These are phyloP conservation scores for Chaetomium strumarium DNA, from an alignment of 2,329 filamentous ascomycete genomes.

Conservation along the genomic window DNA sequence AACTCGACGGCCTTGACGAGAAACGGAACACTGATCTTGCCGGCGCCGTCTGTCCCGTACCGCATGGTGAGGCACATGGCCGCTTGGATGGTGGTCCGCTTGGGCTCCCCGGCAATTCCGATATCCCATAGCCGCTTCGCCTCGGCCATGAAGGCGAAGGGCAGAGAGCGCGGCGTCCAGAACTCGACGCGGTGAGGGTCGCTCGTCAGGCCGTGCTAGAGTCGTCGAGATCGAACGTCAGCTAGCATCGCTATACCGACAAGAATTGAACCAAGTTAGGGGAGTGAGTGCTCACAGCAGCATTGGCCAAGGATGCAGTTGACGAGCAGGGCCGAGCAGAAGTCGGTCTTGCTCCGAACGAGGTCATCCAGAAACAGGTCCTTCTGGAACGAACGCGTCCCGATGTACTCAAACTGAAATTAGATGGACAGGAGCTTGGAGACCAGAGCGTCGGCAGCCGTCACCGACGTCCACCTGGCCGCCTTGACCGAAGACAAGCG, in stretches of 20 bases:
- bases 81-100: slow-evolving; percentile 33
- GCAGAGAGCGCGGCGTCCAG: slow-evolving; percentile 32
- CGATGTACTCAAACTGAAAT: slow-evolving; percentile 24
- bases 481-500: slow-evolving; percentile 22
- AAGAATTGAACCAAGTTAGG: too few relatives aligned
- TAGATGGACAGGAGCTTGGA: slow-evolving; percentile 22
- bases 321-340: slow-evolving; percentile 26
- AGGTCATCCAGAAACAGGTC: slow-evolving; percentile 27
- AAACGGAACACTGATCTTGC: slow-evolving; percentile 2
- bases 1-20: neutral
- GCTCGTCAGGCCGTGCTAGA: slow-evolving; percentile 29
- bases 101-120: slow-evolving; percentile 21
- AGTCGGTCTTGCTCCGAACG: slow-evolving; percentile 13
- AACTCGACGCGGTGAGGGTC: slow-evolving; percentile 30
- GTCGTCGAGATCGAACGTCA: too few relatives aligned
- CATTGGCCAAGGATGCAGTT: slow-evolving; percentile 26
- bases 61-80: slow-evolving; percentile 29
- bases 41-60: slow-evolving; percentile 15
- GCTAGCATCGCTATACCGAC: too few relatives aligned
- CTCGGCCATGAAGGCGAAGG: slow-evolving; percentile 34
- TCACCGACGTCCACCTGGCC: slow-evolving; percentile 27
- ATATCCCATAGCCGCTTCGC: slow-evolving; percentile 36
- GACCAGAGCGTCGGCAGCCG: slow-evolving; percentile 24
- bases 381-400: slow-evolving; percentile 22
- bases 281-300: slow-evolving; percentile 23